Conservation (phyloP, 2,329 filamentous ascomycete genomes). For the Cladosporium sphaerospermum region DNA sequence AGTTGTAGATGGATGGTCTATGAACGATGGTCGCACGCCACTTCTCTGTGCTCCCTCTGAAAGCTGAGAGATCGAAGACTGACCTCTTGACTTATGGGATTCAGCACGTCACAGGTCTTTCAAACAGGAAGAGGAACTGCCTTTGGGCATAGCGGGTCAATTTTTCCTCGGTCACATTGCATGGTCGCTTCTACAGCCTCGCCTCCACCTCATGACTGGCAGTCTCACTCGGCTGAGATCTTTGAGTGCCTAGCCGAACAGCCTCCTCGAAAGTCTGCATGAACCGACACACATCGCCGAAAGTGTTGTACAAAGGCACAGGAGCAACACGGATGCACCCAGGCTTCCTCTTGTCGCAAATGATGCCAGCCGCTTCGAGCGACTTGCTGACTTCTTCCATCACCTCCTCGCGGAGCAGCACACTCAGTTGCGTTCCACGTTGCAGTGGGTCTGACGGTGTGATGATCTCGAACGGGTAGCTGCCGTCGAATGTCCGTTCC, state of each 20-base stretch:
- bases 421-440: conserved; percentile 72
- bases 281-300: conserved; percentile 64
- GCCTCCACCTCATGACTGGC: conserved; percentile 1
- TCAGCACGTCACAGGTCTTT: too few species aligned
- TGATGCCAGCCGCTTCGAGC: conserved; percentile 62
- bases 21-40: too few species aligned
- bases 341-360: conserved; percentile 78
- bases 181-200: background rate
- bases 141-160: too few species aligned
- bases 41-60: too few species aligned
- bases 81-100: too few species aligned
- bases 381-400: conserved; percentile 61
- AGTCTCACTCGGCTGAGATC: background rate
- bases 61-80: too few species aligned
- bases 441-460: conserved; percentile 63
- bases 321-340: conserved; percentile 81
- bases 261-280: conserved; percentile 47
- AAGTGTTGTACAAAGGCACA: conserved; percentile 76
- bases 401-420: conserved; percentile 61
- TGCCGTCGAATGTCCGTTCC: conserved; percentile 15
- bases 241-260: background rate
- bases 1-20: too few species aligned
- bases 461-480: conserved; percentile 46
- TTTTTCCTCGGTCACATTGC: too few species aligned
- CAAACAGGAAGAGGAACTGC: too few species aligned